Conservation (phyloP, 768 basidiomycete species). For the Lyophyllum atratum region DNA sequence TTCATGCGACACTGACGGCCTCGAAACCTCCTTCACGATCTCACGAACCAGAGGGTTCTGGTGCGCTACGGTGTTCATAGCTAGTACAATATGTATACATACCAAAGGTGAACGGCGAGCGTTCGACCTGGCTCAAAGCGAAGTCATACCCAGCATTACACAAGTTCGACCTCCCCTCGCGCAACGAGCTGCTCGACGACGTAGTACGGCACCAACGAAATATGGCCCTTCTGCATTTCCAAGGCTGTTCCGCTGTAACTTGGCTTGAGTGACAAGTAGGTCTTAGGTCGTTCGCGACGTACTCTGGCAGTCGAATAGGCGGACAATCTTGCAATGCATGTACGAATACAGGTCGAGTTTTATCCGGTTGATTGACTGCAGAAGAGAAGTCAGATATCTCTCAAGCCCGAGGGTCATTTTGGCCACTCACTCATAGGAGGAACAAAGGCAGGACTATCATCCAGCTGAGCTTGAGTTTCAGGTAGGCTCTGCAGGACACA, state of each 20-base stretch:
- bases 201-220: slow-evolving; percentile 76
- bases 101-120: slow-evolving; percentile 9
- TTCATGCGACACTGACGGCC: slow-evolving; percentile 37
- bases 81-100: slow-evolving; percentile 19
- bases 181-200: slow-evolving; percentile 74
- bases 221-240: slow-evolving; percentile 79
- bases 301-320: slow-evolving; percentile 71
- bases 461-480: slow-evolving; percentile 70
- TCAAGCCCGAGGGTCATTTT: slow-evolving; percentile 4
- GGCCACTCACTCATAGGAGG: slow-evolving; percentile 68
- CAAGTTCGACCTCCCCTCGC: slow-evolving; percentile 75
- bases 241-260: slow-evolving; percentile 59
- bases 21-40: neutral
- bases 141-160: slow-evolving; percentile 38
- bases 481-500: slow-evolving; percentile 86
- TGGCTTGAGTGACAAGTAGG: neutral
- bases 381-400: neutral
- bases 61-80: slow-evolving; percentile 10
- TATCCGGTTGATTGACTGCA: slow-evolving; percentile 79
- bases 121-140: neutral
- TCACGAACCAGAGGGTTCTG: neutral
- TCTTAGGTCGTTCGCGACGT: slow-evolving; percentile 23
- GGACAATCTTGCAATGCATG: slow-evolving; percentile 75
- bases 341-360: slow-evolving; percentile 75
- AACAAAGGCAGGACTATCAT: slow-evolving; percentile 70